Percentiles rank a stretch among this genome's conserved stretches.
Conservation (phyloP, 331 rosid genomes). For the Quercus lobata region DNA sequence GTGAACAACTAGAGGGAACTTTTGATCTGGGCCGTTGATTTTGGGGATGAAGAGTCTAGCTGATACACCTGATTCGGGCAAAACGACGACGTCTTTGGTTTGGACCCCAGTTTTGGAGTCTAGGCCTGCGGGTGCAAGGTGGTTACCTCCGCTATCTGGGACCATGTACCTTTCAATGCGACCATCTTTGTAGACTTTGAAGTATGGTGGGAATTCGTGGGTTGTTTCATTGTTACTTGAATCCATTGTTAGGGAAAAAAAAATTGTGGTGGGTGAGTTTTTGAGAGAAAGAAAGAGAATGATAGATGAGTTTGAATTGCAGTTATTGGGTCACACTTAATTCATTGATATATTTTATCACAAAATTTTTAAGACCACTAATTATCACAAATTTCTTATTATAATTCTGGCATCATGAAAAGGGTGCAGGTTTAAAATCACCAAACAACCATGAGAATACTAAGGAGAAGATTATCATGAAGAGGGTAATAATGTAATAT, state of each 20-base stretch:
- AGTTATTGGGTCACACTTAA: too few species aligned
- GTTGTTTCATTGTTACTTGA: not conserved
- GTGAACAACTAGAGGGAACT: slow-evolving; percentile 12
- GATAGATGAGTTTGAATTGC: not conserved
- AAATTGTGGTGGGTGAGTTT: not conserved
- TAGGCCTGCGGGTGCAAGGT: not conserved
- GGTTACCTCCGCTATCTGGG: not conserved
- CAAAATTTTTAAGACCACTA: too few species aligned
- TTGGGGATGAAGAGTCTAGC: slow-evolving; percentile 7
- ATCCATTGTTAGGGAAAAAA: not conserved
- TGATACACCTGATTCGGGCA: not conserved
- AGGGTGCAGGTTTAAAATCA: too few species aligned
- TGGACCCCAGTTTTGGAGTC: slow-evolving; percentile 7
- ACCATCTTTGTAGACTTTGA: slow-evolving; percentile 16
- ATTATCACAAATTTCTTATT: too few species aligned
- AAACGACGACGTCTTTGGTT: slow-evolving; percentile 6
- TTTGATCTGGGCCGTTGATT: not conserved
- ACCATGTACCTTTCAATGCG: not conserved
- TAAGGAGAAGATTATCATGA: too few species aligned
- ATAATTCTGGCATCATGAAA: too few species aligned
- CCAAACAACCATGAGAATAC: too few species aligned
- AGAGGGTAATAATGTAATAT: too few species aligned
- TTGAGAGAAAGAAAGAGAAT: not conserved
- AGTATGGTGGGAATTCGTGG: slow-evolving; percentile 5
- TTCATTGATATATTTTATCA: too few species aligned